Base-by-base conservation (phyloP, 1,284 basidiomycete species). In the Neotropicomus parvogracilis region DNA sequence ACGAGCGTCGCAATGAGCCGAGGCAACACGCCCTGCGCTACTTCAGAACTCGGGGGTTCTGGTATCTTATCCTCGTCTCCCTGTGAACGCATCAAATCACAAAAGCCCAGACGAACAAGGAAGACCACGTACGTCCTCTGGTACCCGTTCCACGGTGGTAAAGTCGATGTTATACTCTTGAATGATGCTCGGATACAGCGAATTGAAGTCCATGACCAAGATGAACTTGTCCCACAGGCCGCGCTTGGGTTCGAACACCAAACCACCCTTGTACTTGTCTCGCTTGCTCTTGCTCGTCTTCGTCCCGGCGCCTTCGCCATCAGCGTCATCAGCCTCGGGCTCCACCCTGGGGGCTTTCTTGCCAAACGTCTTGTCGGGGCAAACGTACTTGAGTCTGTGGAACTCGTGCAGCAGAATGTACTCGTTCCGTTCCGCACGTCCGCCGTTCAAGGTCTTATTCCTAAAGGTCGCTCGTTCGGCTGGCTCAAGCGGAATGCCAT, bases 151-250 rank as follows among this genome's bases (percentile, higher is more conserved):
- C 21, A 99, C 85, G 0, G 97, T 99, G 8, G 97, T 99, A 62
- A 99, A 99, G 70, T 99, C 95, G 60, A 99, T 98, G 65, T 99
- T 99, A 70, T 91, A 99, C 74, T 99, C 97, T 63, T 99, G 97
- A 49, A 99, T 99, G 72, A 99, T 99, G 68, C 91, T 95, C 9
- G 97, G 97, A 67, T 99, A 99, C 52, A 99, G 78, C 59, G 94
- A 98, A 72, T 99, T 99, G 83, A 99, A 99, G 72, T 99, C 97
- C 97, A 99, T 99, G 66, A 99, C 95, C 24, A 99, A 78, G 66
- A 99, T 91, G 66, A 82, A 97, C 60, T 88, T 95, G 74, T 99
- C 97, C 91, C 92, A 99, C 42, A 99, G 73, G 6, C 95, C 94
- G 49, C 91, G 79, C 72, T 97, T 97, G 0, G 97, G 97, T 57